These are phyloP conservation scores for Blastobotrys elegans DNA, from an alignment of 1,139 yeast species.

Conservation along the genomic window DNA sequence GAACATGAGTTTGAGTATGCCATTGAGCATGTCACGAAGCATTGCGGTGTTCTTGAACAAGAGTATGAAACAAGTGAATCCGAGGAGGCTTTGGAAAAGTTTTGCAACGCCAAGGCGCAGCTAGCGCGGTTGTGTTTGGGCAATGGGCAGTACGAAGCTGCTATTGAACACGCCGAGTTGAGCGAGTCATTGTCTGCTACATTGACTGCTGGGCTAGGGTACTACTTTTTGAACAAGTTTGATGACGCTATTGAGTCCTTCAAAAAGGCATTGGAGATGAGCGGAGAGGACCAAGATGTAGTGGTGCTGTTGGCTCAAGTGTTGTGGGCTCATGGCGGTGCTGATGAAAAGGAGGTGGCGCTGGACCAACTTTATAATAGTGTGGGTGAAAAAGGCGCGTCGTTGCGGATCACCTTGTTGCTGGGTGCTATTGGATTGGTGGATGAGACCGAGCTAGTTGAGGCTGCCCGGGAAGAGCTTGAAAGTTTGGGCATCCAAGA, in stretches of 20 bases:
- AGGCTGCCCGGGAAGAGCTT: slow-evolving; percentile 65
- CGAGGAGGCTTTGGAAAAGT: slow-evolving; percentile 46
- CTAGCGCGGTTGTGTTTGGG: slow-evolving; percentile 69
- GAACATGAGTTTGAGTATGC: slow-evolving; percentile 58
- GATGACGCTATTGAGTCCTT: slow-evolving; percentile 65
- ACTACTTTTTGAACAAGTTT: slow-evolving; percentile 58
- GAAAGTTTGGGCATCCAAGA: slow-evolving; percentile 46
- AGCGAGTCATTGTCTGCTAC: slow-evolving; percentile 49
- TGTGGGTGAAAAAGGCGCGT: slow-evolving; percentile 56
- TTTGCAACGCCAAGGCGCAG: slow-evolving; percentile 60
- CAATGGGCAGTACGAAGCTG: slow-evolving; percentile 45
- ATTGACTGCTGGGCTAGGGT: slow-evolving; percentile 64
- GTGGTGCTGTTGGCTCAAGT: slow-evolving; percentile 73
- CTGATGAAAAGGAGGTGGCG: slow-evolving; percentile 65
- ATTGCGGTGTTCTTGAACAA: slow-evolving; percentile 50
- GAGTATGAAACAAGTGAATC: slow-evolving; percentile 53
- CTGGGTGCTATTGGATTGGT: slow-evolving; percentile 76
- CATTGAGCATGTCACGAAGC: slow-evolving; percentile 41
- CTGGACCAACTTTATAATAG: slow-evolving; percentile 46
- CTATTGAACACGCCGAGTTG: slow-evolving; percentile 57
- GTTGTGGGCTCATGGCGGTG: slow-evolving; percentile 62
- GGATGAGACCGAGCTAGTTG: slow-evolving; percentile 51
- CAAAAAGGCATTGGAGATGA: slow-evolving; percentile 51
- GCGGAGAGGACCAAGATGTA: slow-evolving; percentile 55
- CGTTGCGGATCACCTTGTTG: slow-evolving; percentile 60